Percentiles rank a stretch among this genome's conserved stretches.
phyloP scores from a whole-genome alignment of 2,329 filamentous ascomycete species.

The Tricladium varicosporioides region DNA sequence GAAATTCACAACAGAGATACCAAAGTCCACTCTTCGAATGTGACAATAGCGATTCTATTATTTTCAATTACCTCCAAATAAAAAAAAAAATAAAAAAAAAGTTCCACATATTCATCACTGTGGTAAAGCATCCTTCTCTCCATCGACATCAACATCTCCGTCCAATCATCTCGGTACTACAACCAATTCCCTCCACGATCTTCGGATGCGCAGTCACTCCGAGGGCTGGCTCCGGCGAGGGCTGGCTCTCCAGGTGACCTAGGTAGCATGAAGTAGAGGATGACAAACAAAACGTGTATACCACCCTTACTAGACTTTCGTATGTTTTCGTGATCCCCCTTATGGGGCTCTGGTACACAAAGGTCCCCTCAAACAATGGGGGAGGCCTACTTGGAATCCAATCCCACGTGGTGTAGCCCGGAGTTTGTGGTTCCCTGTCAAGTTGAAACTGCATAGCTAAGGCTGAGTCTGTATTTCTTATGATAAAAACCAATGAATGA shows the following conservation, averaged over 20 bases:
- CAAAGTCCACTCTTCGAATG: too few species aligned
- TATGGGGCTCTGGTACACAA: background rate
- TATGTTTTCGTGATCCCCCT: background rate
- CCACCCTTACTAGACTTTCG: background rate
- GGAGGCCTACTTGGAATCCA: background rate
- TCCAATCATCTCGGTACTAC: too few species aligned
- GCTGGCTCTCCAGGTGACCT: background rate
- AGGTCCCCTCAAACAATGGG: background rate
- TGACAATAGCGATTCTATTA: too few species aligned
- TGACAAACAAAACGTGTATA: background rate
- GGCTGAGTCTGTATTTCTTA: conserved; percentile 1
- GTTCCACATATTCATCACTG: too few species aligned
- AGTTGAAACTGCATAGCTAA: background rate
- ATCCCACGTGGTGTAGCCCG: background rate
- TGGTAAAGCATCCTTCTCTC: too few species aligned
- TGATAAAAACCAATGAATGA: background rate
- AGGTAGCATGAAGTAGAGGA: too few species aligned
- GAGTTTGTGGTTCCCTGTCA: background rate
- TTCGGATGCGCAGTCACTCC: background rate
- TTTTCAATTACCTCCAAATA: too few species aligned
- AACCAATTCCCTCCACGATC: too few species aligned
- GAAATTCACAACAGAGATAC: too few species aligned
- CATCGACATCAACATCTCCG: too few species aligned
- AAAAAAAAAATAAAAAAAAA: too few species aligned
- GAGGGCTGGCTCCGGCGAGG: background rate